These are phyloP conservation scores for Russula compacta DNA, from an alignment of 768 basidiomycete genomes.

Conservation along the genomic window DNA sequence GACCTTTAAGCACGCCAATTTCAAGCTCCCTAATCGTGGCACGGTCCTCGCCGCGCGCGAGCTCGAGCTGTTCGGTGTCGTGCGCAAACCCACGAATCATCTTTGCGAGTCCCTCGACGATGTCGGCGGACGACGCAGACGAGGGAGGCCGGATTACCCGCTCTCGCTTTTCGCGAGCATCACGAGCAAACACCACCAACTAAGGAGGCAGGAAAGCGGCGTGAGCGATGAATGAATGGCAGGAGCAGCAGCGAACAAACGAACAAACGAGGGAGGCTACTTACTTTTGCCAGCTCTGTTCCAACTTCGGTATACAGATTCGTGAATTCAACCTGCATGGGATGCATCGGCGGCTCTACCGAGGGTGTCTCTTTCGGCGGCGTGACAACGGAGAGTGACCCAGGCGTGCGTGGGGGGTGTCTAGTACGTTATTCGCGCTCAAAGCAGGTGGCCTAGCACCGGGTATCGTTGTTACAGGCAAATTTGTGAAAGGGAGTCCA, in stretches of 20 bases:
- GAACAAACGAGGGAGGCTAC: conserved; percentile 23
- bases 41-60: conserved; percentile 33
- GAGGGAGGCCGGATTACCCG: conserved; percentile 14
- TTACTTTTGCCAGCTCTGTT: conserved; percentile 51
- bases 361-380: conserved; percentile 5
- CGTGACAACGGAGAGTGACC: background rate
- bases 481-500: conserved; percentile 13
- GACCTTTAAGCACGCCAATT: conserved; percentile 60
- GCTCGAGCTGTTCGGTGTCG: conserved; percentile 45
- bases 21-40: conserved; percentile 47
- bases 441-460: background rate
- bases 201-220: conserved; percentile 22
- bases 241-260: too few species aligned
- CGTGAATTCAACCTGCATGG: conserved; percentile 60
- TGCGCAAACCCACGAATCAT: conserved; percentile 37
- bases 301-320: conserved; percentile 38
- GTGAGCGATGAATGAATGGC: background rate
- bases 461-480: background rate
- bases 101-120: conserved; percentile 41
- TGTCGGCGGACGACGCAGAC: conserved; percentile 40
- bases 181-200: conserved; percentile 37
- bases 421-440: background rate
- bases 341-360: conserved; percentile 38
- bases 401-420: background rate
- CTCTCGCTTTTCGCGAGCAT: conserved; percentile 29